A percentile compares a stretch with the other conserved stretches of the same genome.
These are phyloP conservation scores for Leccinum boreale DNA, from an alignment of 768 basidiomycete genomes.

Conservation along the genomic window DNA sequence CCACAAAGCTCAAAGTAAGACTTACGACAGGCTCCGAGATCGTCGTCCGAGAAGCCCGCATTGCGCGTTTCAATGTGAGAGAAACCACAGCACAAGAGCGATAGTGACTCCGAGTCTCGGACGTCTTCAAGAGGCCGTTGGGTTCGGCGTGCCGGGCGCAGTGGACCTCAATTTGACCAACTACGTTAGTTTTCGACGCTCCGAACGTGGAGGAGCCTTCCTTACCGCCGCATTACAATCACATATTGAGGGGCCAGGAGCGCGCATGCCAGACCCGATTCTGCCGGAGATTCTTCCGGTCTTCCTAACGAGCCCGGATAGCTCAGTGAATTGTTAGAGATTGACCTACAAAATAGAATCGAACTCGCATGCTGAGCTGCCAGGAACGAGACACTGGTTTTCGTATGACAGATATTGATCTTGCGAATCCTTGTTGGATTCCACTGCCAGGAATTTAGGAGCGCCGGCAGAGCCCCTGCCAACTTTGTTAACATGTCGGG, in stretches of 20 bases:
- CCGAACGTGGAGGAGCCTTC: neutral
- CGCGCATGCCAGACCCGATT: neutral
- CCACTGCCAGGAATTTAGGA: neutral
- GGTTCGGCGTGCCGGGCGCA: neutral
- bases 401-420: too few relatives aligned
- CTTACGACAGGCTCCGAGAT: slow-evolving; percentile 1
- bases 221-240: neutral
- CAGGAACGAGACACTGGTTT: neutral
- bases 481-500: neutral
- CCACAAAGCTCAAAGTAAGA: neutral
- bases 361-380: neutral
- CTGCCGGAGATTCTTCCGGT: neutral
- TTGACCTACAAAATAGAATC: neutral
- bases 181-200: neutral
- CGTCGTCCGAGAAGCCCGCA: slow-evolving; percentile 6
- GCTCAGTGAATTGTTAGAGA: neutral
- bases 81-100: neutral
- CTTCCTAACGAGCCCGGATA: neutral
- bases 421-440: neutral
- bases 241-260: neutral
- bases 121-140: neutral
- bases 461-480: neutral
- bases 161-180: neutral
- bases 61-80: slow-evolving; percentile 1
- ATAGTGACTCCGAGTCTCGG: neutral